A percentile compares a stretch with the other conserved stretches of the same genome.
Conservation (phyloP, 176 grass and related monocot species). For the Eleusine coracana region DNA sequence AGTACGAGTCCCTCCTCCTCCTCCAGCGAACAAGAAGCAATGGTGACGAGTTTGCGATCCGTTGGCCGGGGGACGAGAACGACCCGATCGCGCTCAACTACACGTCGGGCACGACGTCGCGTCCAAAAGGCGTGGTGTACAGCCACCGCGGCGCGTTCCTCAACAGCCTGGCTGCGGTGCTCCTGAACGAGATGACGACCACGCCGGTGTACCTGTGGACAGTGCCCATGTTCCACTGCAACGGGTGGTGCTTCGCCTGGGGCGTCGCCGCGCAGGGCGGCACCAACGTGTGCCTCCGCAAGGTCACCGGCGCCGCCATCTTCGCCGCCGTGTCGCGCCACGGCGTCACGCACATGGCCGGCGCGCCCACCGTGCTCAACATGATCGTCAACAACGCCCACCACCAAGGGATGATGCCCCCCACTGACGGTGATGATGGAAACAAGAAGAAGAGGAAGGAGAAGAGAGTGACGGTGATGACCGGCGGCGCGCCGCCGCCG, state of each 20-base stretch:
- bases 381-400: conserved; percentile 56
- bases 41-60: conserved; percentile 34
- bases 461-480: conserved; percentile 46
- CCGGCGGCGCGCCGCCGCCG: conserved; percentile 68
- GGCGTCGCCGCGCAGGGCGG: conserved; percentile 79
- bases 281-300: conserved; percentile 64
- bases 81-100: conserved; percentile 81
- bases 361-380: conserved; percentile 69
- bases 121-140: conserved; percentile 85
- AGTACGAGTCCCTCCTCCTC: conserved; percentile 66
- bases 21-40: no score
- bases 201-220: conserved; percentile 78
- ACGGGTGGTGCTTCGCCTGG: conserved; percentile 82
- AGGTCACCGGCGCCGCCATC: conserved; percentile 49
- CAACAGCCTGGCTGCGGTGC: conserved; percentile 53
- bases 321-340: conserved; percentile 51
- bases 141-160: conserved; percentile 75
- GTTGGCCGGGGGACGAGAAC: conserved; percentile 72
- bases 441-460: no score
- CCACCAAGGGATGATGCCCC: no score
- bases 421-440: no score
- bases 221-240: conserved; percentile 94
- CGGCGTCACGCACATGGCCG: conserved; percentile 71
- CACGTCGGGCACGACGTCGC: conserved; percentile 80
- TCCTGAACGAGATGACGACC: conserved; percentile 51